Conservation (phyloP, 2,329 filamentous ascomycete species). For the Lomentospora prolificans region DNA sequence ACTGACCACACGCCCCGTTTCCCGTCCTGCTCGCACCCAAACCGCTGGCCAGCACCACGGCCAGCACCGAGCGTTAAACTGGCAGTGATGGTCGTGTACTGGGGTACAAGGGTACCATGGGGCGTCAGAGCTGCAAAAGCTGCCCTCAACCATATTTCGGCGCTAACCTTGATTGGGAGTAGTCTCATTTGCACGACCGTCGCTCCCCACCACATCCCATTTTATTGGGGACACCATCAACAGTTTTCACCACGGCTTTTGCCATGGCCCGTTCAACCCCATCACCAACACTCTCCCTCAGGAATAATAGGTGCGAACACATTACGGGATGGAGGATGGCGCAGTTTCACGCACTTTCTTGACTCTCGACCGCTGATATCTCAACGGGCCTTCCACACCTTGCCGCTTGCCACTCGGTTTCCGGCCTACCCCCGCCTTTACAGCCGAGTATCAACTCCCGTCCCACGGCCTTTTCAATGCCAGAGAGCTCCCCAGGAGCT, state of each 20-base stretch:
- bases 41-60: no score
- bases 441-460: background rate
- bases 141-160: slow-evolving; percentile 31
- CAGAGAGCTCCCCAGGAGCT: background rate
- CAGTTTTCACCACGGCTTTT: slow-evolving; percentile 3
- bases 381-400: background rate
- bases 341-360: background rate
- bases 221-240: slow-evolving; percentile 11
- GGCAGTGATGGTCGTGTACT: no score
- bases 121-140: background rate
- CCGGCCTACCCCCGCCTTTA: slow-evolving; percentile 2
- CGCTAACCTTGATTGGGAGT: slow-evolving; percentile 22
- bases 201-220: slow-evolving; percentile 8
- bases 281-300: no score
- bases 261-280: background rate
- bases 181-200: background rate
- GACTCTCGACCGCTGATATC: background rate
- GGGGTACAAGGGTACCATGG: background rate
- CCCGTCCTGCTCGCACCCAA: no score
- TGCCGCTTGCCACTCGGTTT: slow-evolving; percentile 7
- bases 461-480: no score
- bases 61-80: no score
- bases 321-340: background rate
- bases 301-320: background rate
- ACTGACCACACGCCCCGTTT: background rate